These are phyloP conservation scores for Domatiomyces catenatus DNA, from an alignment of 2,329 filamentous ascomycete species.

Conservation along the genomic window DNA sequence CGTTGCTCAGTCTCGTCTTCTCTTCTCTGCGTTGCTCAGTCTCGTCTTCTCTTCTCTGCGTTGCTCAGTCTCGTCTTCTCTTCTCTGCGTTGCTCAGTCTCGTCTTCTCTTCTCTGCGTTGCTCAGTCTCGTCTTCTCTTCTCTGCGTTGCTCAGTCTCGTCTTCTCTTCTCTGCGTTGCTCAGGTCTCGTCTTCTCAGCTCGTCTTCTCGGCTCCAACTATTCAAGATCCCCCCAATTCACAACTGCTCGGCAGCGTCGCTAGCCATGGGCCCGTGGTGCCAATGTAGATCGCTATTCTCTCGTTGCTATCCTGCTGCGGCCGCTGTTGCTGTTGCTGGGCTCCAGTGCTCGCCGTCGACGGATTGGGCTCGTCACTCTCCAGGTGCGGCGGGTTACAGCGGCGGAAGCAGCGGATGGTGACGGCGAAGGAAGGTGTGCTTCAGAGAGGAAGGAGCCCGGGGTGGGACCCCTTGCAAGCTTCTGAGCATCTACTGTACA, in stretches of 20 bases:
- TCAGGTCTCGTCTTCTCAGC: too few relatives aligned
- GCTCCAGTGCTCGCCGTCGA: background rate
- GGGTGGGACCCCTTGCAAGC: background rate
- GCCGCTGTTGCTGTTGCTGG: background rate
- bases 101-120: too few relatives aligned
- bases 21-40: too few relatives aligned
- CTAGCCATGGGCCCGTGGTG: background rate
- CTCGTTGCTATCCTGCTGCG: background rate
- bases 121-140: too few relatives aligned
- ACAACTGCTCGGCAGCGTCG: background rate
- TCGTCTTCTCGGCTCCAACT: too few relatives aligned
- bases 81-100: too few relatives aligned
- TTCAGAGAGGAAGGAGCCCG: background rate
- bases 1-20: too few relatives aligned
- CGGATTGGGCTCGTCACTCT: background rate
- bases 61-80: too few relatives aligned
- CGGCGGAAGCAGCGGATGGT: background rate
- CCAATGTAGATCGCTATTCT: background rate
- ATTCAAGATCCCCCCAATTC: background rate
- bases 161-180: too few relatives aligned
- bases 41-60: too few relatives aligned
- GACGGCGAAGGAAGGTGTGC: background rate
- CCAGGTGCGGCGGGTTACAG: background rate
- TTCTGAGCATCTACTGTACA: background rate
- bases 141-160: too few relatives aligned